Conservation (phyloP, 192 early-diverging fungal species). For the Coemansia biformis region DNA sequence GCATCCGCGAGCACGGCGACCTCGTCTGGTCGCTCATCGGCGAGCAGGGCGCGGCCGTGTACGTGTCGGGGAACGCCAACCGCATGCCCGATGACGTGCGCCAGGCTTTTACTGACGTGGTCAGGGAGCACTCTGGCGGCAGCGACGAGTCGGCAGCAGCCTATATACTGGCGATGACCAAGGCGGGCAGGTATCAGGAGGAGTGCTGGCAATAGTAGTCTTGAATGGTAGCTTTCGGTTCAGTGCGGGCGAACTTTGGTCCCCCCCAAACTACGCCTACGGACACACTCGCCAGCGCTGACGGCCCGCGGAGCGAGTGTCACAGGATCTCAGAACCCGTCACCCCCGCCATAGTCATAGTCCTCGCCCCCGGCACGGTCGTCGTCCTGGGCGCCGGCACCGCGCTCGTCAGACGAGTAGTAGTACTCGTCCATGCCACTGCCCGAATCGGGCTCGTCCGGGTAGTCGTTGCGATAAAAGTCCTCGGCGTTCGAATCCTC, state of each 20-base stretch:
- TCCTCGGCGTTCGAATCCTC: slow-evolving; percentile 71
- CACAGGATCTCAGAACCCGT: too few relatives aligned
- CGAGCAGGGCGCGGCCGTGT: slow-evolving; percentile 54
- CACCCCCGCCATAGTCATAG: slow-evolving; percentile 1
- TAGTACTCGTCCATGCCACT: slow-evolving; percentile 21
- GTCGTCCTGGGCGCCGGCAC: neutral
- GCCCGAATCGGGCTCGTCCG: slow-evolving; percentile 56
- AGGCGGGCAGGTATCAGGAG: slow-evolving; percentile 68
- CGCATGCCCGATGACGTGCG: slow-evolving; percentile 42
- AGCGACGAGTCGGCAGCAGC: neutral
- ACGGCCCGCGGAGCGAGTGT: too few relatives aligned
- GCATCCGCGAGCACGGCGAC: slow-evolving; percentile 19
- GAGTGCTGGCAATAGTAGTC: slow-evolving; percentile 68
- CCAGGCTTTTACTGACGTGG: slow-evolving; percentile 24
- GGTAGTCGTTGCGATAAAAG: slow-evolving; percentile 75
- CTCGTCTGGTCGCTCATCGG: slow-evolving; percentile 64
- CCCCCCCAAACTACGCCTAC: too few relatives aligned
- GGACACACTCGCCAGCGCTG: too few relatives aligned
- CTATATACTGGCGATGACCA: slow-evolving; percentile 52
- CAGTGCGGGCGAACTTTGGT: too few relatives aligned
- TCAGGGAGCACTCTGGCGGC: neutral
- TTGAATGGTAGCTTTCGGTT: too few relatives aligned
- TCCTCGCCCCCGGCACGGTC: slow-evolving; percentile 3
- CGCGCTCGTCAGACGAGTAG: slow-evolving; percentile 27
- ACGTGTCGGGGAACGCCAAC: slow-evolving; percentile 64